Evolutionary conservation across 306 rosid genomes (phyloP).

Genomic region (Begonia peltatifolia): DNA sequence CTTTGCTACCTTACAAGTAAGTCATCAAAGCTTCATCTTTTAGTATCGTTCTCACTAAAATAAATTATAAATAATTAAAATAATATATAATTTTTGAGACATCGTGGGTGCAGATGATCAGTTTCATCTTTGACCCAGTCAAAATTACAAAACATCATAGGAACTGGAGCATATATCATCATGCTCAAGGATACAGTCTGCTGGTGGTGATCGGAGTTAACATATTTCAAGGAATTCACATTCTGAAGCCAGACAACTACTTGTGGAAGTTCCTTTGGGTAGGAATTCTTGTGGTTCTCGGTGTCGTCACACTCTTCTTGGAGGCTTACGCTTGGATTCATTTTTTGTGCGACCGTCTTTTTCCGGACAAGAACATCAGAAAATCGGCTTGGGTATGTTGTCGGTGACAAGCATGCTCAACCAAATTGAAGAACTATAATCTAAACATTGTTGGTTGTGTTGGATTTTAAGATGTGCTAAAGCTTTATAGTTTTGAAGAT

Average conservation of each 20-base stretch:
- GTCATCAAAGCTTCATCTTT: neutral
- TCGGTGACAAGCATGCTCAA: too few relatives aligned
- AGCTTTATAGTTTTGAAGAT: too few relatives aligned
- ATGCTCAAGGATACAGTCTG: conserved; percentile 59
- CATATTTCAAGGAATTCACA: conserved; percentile 54
- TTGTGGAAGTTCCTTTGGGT: conserved; percentile 49
- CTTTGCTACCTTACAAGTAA: conserved; percentile 49
- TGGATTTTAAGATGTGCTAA: too few relatives aligned
- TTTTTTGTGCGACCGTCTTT: conserved; percentile 3
- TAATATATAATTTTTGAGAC: too few relatives aligned
- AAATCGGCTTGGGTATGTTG: too few relatives aligned
- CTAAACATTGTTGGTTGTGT: too few relatives aligned
- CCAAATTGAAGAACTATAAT: too few relatives aligned
- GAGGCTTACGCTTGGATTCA: conserved; percentile 45
- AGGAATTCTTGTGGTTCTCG: conserved; percentile 30
- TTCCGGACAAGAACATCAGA: too few relatives aligned
- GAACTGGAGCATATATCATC: conserved; percentile 80
- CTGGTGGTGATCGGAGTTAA: conserved; percentile 32
- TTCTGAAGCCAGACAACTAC: conserved; percentile 23
- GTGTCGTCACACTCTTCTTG: conserved; percentile 12
- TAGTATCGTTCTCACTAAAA: too few relatives aligned
- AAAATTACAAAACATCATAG: neutral
- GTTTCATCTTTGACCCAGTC: too few relatives aligned
- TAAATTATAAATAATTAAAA: too few relatives aligned
- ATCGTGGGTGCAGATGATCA: too few relatives aligned